A percentile compares a stretch with the other conserved stretches of the same genome.
Evolutionary conservation across 2,329 filamentous ascomycete genomes (phyloP).

Genomic region (Aspergillus ruber): DNA sequence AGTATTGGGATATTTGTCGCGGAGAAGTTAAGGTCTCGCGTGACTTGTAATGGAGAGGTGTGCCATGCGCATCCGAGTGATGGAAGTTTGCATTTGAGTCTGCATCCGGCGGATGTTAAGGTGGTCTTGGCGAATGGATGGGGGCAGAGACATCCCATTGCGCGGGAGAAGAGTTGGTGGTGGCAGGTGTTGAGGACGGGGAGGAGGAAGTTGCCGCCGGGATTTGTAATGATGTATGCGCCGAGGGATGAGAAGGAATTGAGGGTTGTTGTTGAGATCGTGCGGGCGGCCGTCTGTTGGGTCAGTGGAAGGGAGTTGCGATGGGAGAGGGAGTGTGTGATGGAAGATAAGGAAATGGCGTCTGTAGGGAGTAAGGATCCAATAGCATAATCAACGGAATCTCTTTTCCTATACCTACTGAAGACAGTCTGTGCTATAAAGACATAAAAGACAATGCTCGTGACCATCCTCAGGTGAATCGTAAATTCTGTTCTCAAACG

Average conservation of each 20-base stretch:
- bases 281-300: conserved; percentile 69
- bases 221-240: conserved; percentile 78
- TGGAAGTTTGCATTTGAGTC: conserved; percentile 68
- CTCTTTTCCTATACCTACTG: neutral
- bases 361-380: too few species aligned
- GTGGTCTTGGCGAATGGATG: conserved; percentile 68
- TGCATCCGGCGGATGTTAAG: conserved; percentile 71
- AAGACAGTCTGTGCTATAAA: neutral
- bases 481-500: conserved; percentile 9
- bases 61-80: conserved; percentile 74
- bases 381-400: too few species aligned
- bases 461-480: conserved; percentile 8
- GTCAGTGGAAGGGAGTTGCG: conserved; percentile 13
- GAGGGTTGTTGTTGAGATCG: conserved; percentile 59
- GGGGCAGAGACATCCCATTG: conserved; percentile 60
- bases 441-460: neutral
- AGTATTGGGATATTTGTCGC: conserved; percentile 67
- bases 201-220: conserved; percentile 60
- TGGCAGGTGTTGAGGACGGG: conserved; percentile 43
- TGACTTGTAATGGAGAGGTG: conserved; percentile 61
- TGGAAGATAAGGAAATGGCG: neutral
- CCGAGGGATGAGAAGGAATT: conserved; percentile 65
- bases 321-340: neutral
- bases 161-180: conserved; percentile 51
- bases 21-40: conserved; percentile 15